Evolutionary conservation across 1,139 yeast genomes (phyloP).

Genomic region (Meyerozyma carpophila): DNA sequence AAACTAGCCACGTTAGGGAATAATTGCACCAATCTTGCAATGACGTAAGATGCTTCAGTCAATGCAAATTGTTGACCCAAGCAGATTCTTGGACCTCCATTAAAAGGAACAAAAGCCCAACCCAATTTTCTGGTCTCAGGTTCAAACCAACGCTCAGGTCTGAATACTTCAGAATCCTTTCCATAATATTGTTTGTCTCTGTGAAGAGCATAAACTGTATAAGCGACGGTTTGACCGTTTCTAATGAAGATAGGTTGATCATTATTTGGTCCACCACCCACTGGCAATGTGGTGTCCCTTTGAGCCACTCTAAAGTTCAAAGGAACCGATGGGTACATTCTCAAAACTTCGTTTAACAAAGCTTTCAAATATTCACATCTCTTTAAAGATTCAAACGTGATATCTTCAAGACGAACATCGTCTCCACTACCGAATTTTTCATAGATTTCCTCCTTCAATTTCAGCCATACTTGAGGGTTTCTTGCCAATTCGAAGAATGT

Average conservation of each 20-base stretch:
- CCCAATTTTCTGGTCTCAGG: conserved; percentile 29
- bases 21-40: conserved; percentile 31
- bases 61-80: conserved; percentile 57
- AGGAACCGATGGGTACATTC: conserved; percentile 56
- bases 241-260: conserved; percentile 36
- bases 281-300: conserved; percentile 43
- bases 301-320: conserved; percentile 42
- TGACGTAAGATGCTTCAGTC: conserved; percentile 48
- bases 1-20: conserved; percentile 11
- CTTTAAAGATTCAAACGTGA: conserved; percentile 47
- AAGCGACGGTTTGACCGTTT: conserved; percentile 42
- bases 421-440: conserved; percentile 32
- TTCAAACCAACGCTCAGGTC: conserved; percentile 50
- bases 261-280: conserved; percentile 47
- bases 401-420: conserved; percentile 20
- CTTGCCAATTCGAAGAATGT: conserved; percentile 37
- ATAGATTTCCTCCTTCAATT: conserved; percentile 28
- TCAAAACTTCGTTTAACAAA: conserved; percentile 45
- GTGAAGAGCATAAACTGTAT: conserved; percentile 42
- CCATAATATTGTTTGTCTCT: conserved; percentile 43
- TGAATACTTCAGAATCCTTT: conserved; percentile 39
- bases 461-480: conserved; percentile 30
- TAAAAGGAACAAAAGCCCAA: conserved; percentile 53
- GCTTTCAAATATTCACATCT: conserved; percentile 43
- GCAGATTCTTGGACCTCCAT: conserved; percentile 59